Evolutionary conservation across 2,329 filamentous ascomycete species (phyloP).

Genomic region (Stylonectria norvegica): DNA sequence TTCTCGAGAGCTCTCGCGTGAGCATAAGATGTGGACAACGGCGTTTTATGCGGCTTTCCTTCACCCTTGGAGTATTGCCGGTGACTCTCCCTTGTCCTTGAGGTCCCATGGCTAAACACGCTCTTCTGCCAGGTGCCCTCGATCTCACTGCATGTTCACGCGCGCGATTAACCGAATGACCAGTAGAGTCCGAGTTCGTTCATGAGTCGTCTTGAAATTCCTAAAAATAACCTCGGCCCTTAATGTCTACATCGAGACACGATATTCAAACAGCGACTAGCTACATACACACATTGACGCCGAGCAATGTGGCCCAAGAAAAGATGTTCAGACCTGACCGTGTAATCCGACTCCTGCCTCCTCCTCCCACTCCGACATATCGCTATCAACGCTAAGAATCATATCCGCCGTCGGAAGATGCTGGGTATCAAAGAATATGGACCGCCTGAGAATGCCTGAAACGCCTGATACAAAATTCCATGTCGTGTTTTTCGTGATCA

Average conservation of each 20-base stretch:
- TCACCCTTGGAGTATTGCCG: constrained; percentile 3
- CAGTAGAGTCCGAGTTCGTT: background rate
- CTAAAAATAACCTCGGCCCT: constrained; percentile 14
- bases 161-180: no score
- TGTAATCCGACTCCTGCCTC: constrained; percentile 22
- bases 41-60: constrained; percentile 1
- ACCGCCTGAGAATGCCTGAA: constrained; percentile 26
- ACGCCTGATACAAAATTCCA: constrained; percentile 28
- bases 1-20: no score
- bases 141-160: no score
- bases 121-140: constrained; percentile 2
- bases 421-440: constrained; percentile 34
- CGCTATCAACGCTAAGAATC: constrained; percentile 27
- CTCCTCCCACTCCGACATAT: no score
- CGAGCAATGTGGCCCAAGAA: constrained; percentile 13
- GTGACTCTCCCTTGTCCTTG: constrained; percentile 3
- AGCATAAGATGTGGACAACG: no score
- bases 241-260: constrained; percentile 10
- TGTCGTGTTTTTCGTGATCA: constrained; percentile 33
- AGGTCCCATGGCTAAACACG: constrained; percentile 9
- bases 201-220: constrained; percentile 9
- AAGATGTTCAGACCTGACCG: constrained; percentile 15
- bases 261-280: constrained; percentile 18
- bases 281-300: constrained; percentile 18
- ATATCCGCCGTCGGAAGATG: constrained; percentile 27